Base-by-base conservation (phyloP, 495 filamentous ascomycete genomes). In the Neurospora sublineolata region DNA sequence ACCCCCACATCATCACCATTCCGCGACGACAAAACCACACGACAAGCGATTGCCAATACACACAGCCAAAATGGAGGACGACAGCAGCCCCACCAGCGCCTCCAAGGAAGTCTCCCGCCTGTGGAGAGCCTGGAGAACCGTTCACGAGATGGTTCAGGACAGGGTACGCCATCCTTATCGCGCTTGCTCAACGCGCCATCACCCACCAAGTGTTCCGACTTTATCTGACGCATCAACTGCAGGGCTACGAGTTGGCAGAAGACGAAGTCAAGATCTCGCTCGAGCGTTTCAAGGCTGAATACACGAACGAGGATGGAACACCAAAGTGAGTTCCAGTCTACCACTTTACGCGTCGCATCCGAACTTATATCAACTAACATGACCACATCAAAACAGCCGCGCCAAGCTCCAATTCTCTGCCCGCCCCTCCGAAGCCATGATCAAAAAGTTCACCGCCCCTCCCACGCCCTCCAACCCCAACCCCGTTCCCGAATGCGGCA, bases 231-330 rank as follows among this genome's bases (percentile, higher is more conserved):
- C 11, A 1, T 16, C 30, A 37, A 23, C 30, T 37, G 7, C 39
- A 97, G 94, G 94, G 94, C 73, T 99, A 99, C 83, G 91, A 96
- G 78, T 85, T 99, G 23, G 84, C 92, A 36, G 93, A 97, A 68
- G 90, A 93, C 36, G 95, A 99, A 86, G 86, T 97, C 71, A 86
- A 87, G 76, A 91, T 97, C 74, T 86, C 91, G 3, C 89, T 97
- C 18, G 86, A 89, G 9, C 86, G 90, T 12, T 99, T 99, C 84
- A 85, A 83, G 70, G 68, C 72, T 10, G 85, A 89, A 74, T 97
- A 89, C 80, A 83, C 85, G 42, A 87, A 89, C 78, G 81, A 82
- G 60, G 88, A 91, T 74, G 94, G 94, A 68, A 87, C 84, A 68
- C 86, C 90, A 42, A 87, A 93, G 90, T 94, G 86, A 73, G 88